Base-by-base conservation (phyloP, 1,284 basidiomycete genomes). In the Lignosus rhinocerotis region DNA sequence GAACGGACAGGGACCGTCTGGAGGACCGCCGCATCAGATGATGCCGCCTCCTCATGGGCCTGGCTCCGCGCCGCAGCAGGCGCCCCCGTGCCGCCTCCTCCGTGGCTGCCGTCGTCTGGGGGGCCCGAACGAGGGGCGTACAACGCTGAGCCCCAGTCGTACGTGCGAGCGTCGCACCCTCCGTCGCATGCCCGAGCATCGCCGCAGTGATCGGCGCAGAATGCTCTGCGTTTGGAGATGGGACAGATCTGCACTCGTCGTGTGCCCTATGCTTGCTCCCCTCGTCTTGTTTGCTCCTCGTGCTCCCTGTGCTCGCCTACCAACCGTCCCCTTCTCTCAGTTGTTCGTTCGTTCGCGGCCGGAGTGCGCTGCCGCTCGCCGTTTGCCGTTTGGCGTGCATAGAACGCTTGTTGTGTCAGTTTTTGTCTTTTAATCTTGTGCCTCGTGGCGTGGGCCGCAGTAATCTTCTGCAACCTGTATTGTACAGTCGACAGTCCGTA, bases 101-200 rank as follows among this genome's bases (percentile, higher is more conserved):
- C 83, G 11, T 84, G 83, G 83, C 69, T 75, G 39, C 70, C 72
- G 34, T 68, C 71, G 17, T 63, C 74, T 45, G 53, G 69, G 21
- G 59, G 58, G 39, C 16, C 41, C 19, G 55, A 70, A 60, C 69
- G 76, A 34, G 42, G 55, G 1, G 71, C 69, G 43, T 82, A 80
- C 63, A 67, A 76, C n/a, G 69, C 75, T 16, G 80, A 83, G 59
- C 82, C 83, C 49, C 83, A 83, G 65, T 85, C 84, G 25, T 86
- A 85, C 66, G 77, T 85, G 70, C 75, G 85, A 46, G 76, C 80
- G 53, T 78, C 81, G 44, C 81, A 83, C 56, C 72, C 76, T 8
- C 70, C 74, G 9, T 76, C 74, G 55, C 76, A 76, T 51, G 72
- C 69, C 8, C 72, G 76, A 14, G 73, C 72, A 4, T 78, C 78